Percentiles rank a stretch among this genome's conserved stretches.
These are phyloP conservation scores for Atkinsonella hypoxylon DNA, from an alignment of 2,329 filamentous ascomycete species.

Conservation along the genomic window DNA sequence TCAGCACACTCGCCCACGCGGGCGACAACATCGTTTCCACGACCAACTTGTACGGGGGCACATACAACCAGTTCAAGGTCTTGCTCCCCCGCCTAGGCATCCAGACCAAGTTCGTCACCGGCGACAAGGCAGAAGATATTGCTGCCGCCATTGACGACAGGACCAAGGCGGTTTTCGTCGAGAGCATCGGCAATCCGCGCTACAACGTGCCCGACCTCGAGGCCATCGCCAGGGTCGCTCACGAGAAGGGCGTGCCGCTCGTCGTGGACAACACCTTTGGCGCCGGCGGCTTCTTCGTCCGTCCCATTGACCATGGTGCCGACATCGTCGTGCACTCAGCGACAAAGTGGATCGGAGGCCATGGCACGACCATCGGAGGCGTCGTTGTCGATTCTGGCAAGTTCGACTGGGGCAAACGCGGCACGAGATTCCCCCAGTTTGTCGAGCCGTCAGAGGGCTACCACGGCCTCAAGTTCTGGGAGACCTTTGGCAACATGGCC, in stretches of 20 bases:
- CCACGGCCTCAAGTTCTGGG: conserved; percentile 89
- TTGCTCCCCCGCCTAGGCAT: conserved; percentile 79
- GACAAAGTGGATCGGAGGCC: conserved; percentile 94
- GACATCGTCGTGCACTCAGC: conserved; percentile 92
- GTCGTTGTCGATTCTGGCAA: conserved; percentile 80
- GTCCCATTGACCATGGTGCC: conserved; percentile 79
- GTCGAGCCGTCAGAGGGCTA: conserved; percentile 79
- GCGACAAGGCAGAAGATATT: conserved; percentile 70
- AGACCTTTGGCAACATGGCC: conserved; percentile 72
- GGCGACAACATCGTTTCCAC: conserved; percentile 93
- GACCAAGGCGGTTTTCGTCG: conserved; percentile 85
- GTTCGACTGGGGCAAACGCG: conserved; percentile 86
- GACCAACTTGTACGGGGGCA: conserved; percentile 84
- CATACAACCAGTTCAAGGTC: conserved; percentile 96
- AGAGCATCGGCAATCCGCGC: conserved; percentile 86
- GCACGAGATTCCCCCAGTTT: conserved; percentile 81
- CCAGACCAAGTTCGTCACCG: conserved; percentile 73
- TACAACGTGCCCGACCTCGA: conserved; percentile 92
- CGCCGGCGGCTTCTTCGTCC: conserved; percentile 77
- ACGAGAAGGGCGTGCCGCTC: conserved; percentile 52
- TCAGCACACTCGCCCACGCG: conserved; percentile 69
- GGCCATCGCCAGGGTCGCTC: conserved; percentile 71
- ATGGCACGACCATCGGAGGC: conserved; percentile 84
- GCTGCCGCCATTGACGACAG: conserved; percentile 76
- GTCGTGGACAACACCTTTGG: conserved; percentile 91